Conservation (phyloP, 2,329 filamentous ascomycete species). For the Aspergillus floridensis region DNA sequence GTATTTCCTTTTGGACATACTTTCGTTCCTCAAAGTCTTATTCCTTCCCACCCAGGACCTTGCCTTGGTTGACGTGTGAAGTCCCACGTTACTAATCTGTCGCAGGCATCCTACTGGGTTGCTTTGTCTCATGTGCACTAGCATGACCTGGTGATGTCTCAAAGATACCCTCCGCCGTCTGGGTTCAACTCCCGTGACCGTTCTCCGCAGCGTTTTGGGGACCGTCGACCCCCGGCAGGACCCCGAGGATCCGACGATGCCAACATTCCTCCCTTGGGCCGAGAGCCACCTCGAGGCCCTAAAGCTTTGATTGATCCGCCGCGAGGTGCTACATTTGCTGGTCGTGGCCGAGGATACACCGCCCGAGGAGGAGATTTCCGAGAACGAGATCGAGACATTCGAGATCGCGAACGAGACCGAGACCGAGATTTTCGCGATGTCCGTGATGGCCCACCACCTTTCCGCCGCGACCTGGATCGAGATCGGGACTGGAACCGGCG, state of each 20-base stretch:
- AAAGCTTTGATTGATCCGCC: slow-evolving; percentile 72
- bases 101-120: slow-evolving; percentile 22
- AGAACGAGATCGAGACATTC: slow-evolving; percentile 62
- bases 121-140: slow-evolving; percentile 22
- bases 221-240: slow-evolving; percentile 61
- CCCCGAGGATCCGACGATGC: slow-evolving; percentile 56
- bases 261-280: slow-evolving; percentile 55
- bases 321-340: slow-evolving; percentile 49
- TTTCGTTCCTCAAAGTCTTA: neutral
- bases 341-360: slow-evolving; percentile 45
- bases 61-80: neutral
- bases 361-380: slow-evolving; percentile 35
- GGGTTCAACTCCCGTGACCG: slow-evolving; percentile 64
- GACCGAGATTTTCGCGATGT: slow-evolving; percentile 43
- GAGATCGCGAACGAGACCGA: slow-evolving; percentile 46
- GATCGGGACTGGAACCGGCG: slow-evolving; percentile 48
- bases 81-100: slow-evolving; percentile 44
- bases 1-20: neutral
- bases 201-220: slow-evolving; percentile 68
- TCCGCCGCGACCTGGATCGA: slow-evolving; percentile 43
- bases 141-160: slow-evolving; percentile 49
- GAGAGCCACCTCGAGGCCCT: slow-evolving; percentile 77
- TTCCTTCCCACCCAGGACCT: neutral
- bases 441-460: slow-evolving; percentile 39
- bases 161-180: slow-evolving; percentile 64